Conservation (phyloP, 202 grass and related monocot species). For the Panicum virgatum region DNA sequence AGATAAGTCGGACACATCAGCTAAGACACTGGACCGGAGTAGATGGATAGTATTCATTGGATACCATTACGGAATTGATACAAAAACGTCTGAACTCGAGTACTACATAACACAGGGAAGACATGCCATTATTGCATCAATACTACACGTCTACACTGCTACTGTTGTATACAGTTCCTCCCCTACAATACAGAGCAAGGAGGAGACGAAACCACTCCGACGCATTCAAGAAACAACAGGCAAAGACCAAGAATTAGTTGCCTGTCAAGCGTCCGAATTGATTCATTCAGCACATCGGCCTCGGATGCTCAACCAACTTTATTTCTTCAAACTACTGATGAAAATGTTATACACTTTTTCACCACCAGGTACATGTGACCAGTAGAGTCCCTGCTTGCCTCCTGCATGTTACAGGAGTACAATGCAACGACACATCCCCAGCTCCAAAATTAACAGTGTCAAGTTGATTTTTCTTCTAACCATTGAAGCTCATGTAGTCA, state of each 20-base stretch:
- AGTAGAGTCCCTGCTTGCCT: background rate
- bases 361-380: background rate
- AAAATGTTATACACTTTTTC: background rate
- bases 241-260: background rate
- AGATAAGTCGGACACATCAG: background rate
- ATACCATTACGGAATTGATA: background rate
- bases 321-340: background rate
- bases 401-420: background rate
- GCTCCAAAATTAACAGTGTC: background rate
- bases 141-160: background rate
- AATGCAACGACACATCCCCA: background rate
- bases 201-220: background rate
- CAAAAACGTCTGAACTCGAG: background rate
- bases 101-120: background rate
- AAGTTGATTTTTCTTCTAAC: background rate
- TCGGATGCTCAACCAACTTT: constrained; percentile 10
- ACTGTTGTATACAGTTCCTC: background rate
- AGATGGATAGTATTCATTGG: background rate
- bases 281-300: background rate
- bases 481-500: background rate
- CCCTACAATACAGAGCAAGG: background rate
- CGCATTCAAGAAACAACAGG: constrained; percentile 23
- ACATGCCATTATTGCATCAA: constrained; percentile 13
- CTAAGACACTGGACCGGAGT: background rate
- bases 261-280: background rate